phyloP scores from a whole-genome alignment of 129 eudicot species.

The Silybum marianum region DNA sequence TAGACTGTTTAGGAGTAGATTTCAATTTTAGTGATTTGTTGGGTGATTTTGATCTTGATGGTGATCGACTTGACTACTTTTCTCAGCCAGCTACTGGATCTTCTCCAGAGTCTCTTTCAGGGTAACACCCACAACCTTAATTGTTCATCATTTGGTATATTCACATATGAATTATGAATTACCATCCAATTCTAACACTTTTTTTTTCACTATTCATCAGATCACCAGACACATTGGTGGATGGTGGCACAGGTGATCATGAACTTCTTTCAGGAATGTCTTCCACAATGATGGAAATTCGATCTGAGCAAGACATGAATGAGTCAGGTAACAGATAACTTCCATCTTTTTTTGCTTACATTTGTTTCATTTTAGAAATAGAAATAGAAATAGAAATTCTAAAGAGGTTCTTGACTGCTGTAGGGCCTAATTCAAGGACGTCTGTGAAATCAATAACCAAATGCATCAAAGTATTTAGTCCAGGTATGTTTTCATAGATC shows the following conservation, averaged over 20 bases:
- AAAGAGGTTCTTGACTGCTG: slow-evolving; percentile 13
- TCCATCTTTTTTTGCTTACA: background rate
- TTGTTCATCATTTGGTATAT: no score
- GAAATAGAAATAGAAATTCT: slow-evolving; percentile 4
- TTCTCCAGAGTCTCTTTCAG: slow-evolving; percentile 60
- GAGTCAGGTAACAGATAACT: slow-evolving; percentile 39
- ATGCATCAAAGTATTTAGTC: slow-evolving; percentile 70
- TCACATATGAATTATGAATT: no score
- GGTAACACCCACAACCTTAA: slow-evolving; percentile 36
- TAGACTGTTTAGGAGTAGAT: slow-evolving; percentile 68
- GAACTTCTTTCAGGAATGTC: slow-evolving; percentile 53
- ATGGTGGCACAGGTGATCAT: slow-evolving; percentile 39
- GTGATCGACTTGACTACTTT: slow-evolving; percentile 33
- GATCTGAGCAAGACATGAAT: slow-evolving; percentile 51
- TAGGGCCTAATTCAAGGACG: slow-evolving; percentile 66
- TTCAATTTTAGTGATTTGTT: slow-evolving; percentile 65
- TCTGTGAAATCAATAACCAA: slow-evolving; percentile 70
- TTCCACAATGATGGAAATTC: slow-evolving; percentile 57
- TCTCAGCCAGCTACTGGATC: slow-evolving; percentile 46
- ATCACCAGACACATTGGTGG: slow-evolving; percentile 45
- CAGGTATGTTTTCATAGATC: slow-evolving; percentile 47
- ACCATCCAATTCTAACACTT: background rate
- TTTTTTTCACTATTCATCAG: slow-evolving; percentile 29
- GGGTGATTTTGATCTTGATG: slow-evolving; percentile 62
- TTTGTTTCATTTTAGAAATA: background rate